Base-by-base conservation (phyloP, 352 stramenopile species). In the Globisporangium acanthophoron region DNA sequence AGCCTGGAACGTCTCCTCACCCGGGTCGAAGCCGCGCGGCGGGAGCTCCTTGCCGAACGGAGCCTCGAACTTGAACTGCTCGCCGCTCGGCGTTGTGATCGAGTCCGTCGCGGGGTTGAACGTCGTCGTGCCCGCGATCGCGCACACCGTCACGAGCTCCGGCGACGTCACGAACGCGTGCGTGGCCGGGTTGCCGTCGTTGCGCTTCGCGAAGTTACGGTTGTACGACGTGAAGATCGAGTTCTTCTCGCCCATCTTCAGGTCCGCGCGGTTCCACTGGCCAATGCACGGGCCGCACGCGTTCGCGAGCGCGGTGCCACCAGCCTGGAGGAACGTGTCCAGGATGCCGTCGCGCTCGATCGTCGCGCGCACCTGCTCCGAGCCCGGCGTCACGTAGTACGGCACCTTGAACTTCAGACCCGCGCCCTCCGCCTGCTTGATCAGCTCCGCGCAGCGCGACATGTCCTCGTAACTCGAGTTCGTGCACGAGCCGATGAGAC, bases 201-300 rank as follows among this genome's bases (percentile, higher is more conserved):
- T 94, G 76, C 91, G 87, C 86, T 97, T 97, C 60, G 88, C 88
- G 50, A 97, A 97, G 83, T 97, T 97, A 70, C 91, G 78, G 87
- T 97, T 97, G 79, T 97, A 97, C 56, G 91, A 97, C 52, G 89
- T 97, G 66, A 97, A 88, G 70, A 97, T 97, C 56, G 88, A 96
- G 83, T 97, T 97, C 71, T 93, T 94, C 66, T 82, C 74, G 65
- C 88, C 89, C 75, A 82, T 79, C 43, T 87, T 70, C 64, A 94
- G 75, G 63, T 97, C 88, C 5, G 69, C 83, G 65, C 91, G 87
- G 77, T 97, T 97, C 91, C 91, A 97, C 85, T 97, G 89, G 24
- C 91, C 91, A 86, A 97, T 97, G 79, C 91, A 97, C 35, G 91
- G 91, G 39, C 91, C 91, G 59, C 91, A 97, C 51, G 91, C 91